A percentile compares a stretch with the other conserved stretches of the same genome.
Evolutionary conservation across 176 grass and related monocot species (phyloP).

Genomic region (Oryza meridionalis): DNA sequence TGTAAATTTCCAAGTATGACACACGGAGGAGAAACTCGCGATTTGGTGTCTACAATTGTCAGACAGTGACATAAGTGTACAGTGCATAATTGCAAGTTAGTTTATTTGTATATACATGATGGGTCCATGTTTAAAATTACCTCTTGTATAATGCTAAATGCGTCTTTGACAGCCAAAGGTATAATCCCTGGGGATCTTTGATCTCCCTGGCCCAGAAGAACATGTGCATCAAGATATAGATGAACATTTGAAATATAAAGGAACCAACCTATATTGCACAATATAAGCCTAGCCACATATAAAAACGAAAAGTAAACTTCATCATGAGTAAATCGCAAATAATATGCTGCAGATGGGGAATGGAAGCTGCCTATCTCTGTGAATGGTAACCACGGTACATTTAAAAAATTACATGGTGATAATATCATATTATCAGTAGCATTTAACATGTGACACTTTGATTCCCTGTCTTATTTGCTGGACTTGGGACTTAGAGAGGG

Average conservation of each 20-base stretch:
- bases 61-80: constrained; percentile 31
- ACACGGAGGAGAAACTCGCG: constrained; percentile 97
- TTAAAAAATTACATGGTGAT: not conserved
- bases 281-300: constrained; percentile 9
- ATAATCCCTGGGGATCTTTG: constrained; percentile 99
- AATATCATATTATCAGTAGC: constrained; percentile 11
- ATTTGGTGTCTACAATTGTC: constrained; percentile 71
- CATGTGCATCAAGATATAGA: constrained; percentile 38
- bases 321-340: constrained; percentile 18
- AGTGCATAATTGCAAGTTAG: not conserved
- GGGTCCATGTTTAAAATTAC: constrained; percentile 46
- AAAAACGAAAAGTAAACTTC: constrained; percentile 9
- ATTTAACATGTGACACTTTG: not conserved
- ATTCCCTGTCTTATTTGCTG: not conserved
- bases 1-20: constrained; percentile 99
- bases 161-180: constrained; percentile 99
- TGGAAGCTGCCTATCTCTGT: constrained; percentile 23
- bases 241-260: constrained; percentile 36
- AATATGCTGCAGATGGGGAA: constrained; percentile 19
- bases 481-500: not conserved
- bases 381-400: constrained; percentile 1
- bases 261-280: constrained; percentile 12
- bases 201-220: constrained; percentile 75
- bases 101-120: constrained; percentile 11
- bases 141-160: constrained; percentile 99